Conservation (phyloP, 2,329 filamentous ascomycete genomes). For the Capronia americana region DNA sequence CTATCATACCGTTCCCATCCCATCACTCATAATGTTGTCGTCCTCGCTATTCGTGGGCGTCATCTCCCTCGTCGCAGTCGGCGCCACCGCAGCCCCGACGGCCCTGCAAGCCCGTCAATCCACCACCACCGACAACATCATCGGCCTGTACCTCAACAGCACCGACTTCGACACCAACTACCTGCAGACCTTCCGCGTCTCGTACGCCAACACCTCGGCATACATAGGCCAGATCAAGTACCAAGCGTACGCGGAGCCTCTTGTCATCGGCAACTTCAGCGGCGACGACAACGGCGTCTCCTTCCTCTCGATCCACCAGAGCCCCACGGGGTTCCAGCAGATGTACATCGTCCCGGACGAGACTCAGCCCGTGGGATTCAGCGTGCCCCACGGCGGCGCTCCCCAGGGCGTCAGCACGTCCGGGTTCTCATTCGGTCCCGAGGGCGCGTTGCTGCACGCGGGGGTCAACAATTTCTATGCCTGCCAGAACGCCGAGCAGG, state of each 20-base stretch:
- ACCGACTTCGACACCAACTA: slow-evolving; percentile 23
- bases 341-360: slow-evolving; percentile 21
- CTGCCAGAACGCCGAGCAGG: slow-evolving; percentile 21
- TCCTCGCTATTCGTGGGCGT: not conserved
- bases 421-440: slow-evolving; percentile 15
- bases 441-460: slow-evolving; percentile 18
- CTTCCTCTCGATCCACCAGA: slow-evolving; percentile 27
- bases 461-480: slow-evolving; percentile 24
- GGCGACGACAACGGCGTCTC: slow-evolving; percentile 13
- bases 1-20: not conserved
- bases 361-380: slow-evolving; percentile 26
- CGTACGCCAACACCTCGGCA: slow-evolving; percentile 30
- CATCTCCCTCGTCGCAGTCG: not conserved
- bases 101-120: not conserved
- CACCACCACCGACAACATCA: slow-evolving; percentile 6
- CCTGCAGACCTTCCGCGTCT: slow-evolving; percentile 24
- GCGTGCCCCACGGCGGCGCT: slow-evolving; percentile 19
- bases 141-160: slow-evolving; percentile 12
- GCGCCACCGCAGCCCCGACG: slow-evolving; percentile 1
- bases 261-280: slow-evolving; percentile 10
- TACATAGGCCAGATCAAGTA: slow-evolving; percentile 31
- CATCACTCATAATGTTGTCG: not conserved
- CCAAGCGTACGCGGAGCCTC: slow-evolving; percentile 26
- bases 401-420: slow-evolving; percentile 21
- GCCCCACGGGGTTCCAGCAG: slow-evolving; percentile 26